A percentile compares a stretch with the other conserved stretches of the same genome.
Conservation (phyloP, 2,329 filamentous ascomycete species). For the Fusarium concolor region DNA sequence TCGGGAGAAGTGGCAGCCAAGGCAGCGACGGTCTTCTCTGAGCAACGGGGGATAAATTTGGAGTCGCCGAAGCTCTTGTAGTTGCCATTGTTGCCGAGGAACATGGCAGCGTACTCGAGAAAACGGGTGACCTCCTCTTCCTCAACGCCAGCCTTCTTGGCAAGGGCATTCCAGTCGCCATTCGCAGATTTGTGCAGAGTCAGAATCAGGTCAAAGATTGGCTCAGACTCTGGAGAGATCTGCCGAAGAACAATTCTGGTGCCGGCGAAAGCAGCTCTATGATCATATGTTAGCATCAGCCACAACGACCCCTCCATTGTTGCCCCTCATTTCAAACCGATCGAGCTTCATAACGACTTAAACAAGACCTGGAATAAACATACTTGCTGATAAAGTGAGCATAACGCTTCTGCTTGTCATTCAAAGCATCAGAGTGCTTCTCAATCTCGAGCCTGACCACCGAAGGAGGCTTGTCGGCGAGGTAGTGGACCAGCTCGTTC, state of each 20-base stretch:
- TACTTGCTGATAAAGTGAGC: constrained; percentile 89
- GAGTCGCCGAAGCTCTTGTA: constrained; percentile 90
- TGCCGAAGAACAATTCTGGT: constrained; percentile 83
- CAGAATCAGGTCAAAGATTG: constrained; percentile 84
- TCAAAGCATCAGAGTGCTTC: constrained; percentile 87
- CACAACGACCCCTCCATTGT: constrained; percentile 16
- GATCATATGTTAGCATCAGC: constrained; percentile 18
- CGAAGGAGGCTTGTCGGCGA: constrained; percentile 90
- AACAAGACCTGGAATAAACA: constrained; percentile 35
- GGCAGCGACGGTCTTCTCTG: constrained; percentile 71
- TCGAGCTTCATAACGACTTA: neutral
- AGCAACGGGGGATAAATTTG: constrained; percentile 82
- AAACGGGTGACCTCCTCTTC: constrained; percentile 74
- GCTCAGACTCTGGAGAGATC: constrained; percentile 83
- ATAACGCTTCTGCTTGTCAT: constrained; percentile 85
- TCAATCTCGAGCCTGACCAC: constrained; percentile 91
- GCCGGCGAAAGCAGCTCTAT: constrained; percentile 79
- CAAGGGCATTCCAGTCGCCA: constrained; percentile 78
- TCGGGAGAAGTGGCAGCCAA: constrained; percentile 71
- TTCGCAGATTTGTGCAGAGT: constrained; percentile 72
- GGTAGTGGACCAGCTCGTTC: constrained; percentile 77
- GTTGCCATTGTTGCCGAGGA: constrained; percentile 84
- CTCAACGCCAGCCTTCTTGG: constrained; percentile 71
- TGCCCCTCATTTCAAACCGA: constrained; percentile 19
- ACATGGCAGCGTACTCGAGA: constrained; percentile 81